Base-by-base conservation (phyloP, 306 rosid genomes). In the Sicyos edulis region DNA sequence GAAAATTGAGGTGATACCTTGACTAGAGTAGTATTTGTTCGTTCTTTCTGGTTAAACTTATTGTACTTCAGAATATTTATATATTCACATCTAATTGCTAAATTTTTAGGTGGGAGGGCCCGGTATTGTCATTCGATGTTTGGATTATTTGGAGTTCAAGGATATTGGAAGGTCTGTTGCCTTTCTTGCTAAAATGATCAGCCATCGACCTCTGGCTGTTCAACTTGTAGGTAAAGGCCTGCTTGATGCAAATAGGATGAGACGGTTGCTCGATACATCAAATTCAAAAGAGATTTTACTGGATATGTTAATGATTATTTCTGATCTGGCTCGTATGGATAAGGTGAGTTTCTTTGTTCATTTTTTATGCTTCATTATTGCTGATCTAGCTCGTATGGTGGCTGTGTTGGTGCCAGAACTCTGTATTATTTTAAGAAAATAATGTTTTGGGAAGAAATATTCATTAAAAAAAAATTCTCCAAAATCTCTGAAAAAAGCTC, bases 301-400 rank as follows among this genome's bases (percentile, higher is more conserved):
- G 26, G 97, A 93, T 74, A 78, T 83, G 67, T 83, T 93, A 74
- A 93, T 91, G 99, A 88, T 93, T 59, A 77, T 93, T 76, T 93
- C 99, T 62, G 99, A 93, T 88, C 86, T 93, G 66, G 93, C 97
- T 64, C 99, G 99, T 70, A 88, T 91, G 97, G 92, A 93, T 84
- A 88, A 88, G 95, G 99, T 93, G 44, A 67, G 83, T 75, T 75
- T 85, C 65, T 79, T 73, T 64, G 52, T 76, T 17, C 10, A 45
- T 42, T 42, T 78, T 76, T 62, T 59, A 59, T n/a, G 20, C 51
- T 72, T 51, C 13, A 62, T 42, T 42, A 42, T 42, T 42, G 47
- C 47, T 42, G 47, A 42, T 42, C 47, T 42, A 42, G 47, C 47
- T 42, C 5, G 47, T 42, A 37, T 37, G 47, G 47, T 42, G 47